Conservation (phyloP, 179 eudicot species). For the Patellifolia procumbens region DNA sequence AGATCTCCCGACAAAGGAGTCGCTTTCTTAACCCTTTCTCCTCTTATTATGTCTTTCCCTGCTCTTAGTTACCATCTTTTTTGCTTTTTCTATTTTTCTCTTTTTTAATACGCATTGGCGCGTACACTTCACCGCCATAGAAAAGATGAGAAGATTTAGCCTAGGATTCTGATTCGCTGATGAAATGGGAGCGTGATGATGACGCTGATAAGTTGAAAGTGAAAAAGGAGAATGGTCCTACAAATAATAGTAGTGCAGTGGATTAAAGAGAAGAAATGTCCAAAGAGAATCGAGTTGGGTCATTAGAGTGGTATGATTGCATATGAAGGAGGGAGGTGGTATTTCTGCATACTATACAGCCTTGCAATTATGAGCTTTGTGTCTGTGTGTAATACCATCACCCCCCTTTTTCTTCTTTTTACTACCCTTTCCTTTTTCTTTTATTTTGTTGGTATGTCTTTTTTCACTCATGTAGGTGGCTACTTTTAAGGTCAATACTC, state of each 20-base stretch:
- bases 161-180: constrained; percentile 16
- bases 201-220: neutral
- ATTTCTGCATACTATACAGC: constrained; percentile 10
- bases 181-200: neutral
- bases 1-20: constrained; percentile 39
- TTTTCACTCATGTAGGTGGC: neutral
- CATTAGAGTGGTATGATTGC: constrained; percentile 27
- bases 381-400: no score
- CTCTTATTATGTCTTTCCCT: constrained; percentile 16
- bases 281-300: constrained; percentile 17
- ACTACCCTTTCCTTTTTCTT: neutral
- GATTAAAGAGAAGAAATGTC: constrained; percentile 16
- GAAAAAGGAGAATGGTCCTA: neutral
- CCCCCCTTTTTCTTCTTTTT: neutral
- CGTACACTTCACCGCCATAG: neutral
- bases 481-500: no score
- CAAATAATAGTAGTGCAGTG: constrained; percentile 12
- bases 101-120: neutral
- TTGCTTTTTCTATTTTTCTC: neutral
- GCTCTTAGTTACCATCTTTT: neutral
- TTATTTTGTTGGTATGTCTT: neutral
- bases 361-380: constrained; percentile 9
- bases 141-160: neutral
- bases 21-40: constrained; percentile 33
- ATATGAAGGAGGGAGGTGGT: constrained; percentile 5